These are phyloP conservation scores for Trypanosoma melophagium DNA, from an alignment of 208 protist species.

Conservation along the genomic window DNA sequence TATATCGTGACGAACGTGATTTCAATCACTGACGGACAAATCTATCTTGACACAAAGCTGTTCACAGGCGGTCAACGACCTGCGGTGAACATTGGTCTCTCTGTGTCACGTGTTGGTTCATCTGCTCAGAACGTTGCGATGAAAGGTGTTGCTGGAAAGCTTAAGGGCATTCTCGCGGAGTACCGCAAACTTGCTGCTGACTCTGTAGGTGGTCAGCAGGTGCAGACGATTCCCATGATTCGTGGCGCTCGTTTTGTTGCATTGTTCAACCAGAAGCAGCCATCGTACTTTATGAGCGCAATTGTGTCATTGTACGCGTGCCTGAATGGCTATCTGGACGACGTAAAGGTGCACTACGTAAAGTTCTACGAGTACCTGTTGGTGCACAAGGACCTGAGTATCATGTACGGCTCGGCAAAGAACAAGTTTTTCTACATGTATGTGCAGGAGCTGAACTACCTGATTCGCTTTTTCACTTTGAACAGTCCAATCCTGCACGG, in stretches of 20 bases:
- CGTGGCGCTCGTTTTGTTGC: constrained; percentile 79
- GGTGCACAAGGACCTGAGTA: constrained; percentile 81
- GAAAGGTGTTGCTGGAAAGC: constrained; percentile 89
- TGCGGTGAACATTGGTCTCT: constrained; percentile 94
- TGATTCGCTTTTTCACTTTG: constrained; percentile 83
- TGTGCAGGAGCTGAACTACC: constrained; percentile 74
- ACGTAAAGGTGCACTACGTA: constrained; percentile 84
- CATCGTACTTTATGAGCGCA: constrained; percentile 82
- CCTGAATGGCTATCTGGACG: constrained; percentile 83
- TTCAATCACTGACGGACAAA: constrained; percentile 95
- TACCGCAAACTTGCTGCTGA: constrained; percentile 93
- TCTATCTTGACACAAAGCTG: constrained; percentile 93
- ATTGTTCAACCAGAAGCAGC: constrained; percentile 88
- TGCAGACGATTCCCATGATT: constrained; percentile 82
- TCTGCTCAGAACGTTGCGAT: constrained; percentile 92
- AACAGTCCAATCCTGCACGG: constrained; percentile 72
- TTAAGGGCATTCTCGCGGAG: constrained; percentile 93
- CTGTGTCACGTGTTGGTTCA: constrained; percentile 93
- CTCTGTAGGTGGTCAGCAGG: constrained; percentile 68
- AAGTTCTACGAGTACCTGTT: constrained; percentile 91
- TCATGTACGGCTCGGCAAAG: constrained; percentile 80
- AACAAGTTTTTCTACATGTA: constrained; percentile 93
- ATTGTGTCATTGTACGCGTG: constrained; percentile 81
- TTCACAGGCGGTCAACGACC: constrained; percentile 93
- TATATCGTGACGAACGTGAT: constrained; percentile 96